phyloP scores from a whole-genome alignment of 176 grass and related monocot genomes.

The Zea mays region Zm-B73-REFERENCE-NAM-5.0 NC_050104.1:26116001-26116500 shows the following conservation, averaged over 20 bases:
- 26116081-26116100: constrained; percentile 70
- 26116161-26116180: constrained; percentile 85
- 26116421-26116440: constrained; percentile 91
- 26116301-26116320: constrained; percentile 76
- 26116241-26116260: constrained; percentile 80
- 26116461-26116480: constrained; percentile 29
- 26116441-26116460: constrained; percentile 58
- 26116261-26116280: constrained; percentile 69
- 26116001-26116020: constrained; percentile 68
- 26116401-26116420: constrained; percentile 85
- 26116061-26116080: constrained; percentile 72
- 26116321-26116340: constrained; percentile 67
- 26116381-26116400: constrained; percentile 75
- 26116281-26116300: constrained; percentile 55
- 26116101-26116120: constrained; percentile 86
- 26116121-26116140: constrained; percentile 81
- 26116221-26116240: constrained; percentile 59
- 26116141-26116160: constrained; percentile 95
- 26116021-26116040: constrained; percentile 73
- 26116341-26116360: constrained; percentile 82
- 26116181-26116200: constrained; percentile 54
- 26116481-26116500: constrained; percentile 76
- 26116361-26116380: constrained; percentile 97
- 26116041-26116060: constrained; percentile 55
- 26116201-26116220: constrained; percentile 83